These are phyloP conservation scores for Termitomyces sp. DNA, from an alignment of 768 basidiomycete genomes.

Conservation along the genomic window DNA sequence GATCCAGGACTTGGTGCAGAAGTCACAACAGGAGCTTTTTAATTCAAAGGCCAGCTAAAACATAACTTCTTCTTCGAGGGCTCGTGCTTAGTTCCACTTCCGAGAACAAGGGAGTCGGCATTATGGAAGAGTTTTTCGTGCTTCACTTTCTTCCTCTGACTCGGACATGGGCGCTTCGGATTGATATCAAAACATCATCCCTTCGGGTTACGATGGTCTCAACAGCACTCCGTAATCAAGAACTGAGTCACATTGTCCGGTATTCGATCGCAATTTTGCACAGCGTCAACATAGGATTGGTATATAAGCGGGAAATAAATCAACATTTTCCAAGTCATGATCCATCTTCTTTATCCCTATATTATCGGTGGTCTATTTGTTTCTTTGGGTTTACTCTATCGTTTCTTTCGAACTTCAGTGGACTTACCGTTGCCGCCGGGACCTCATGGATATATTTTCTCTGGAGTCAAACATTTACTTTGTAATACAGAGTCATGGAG, in stretches of 20 bases:
- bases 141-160: not conserved
- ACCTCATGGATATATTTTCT: slow-evolving; percentile 18
- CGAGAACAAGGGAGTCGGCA: slow-evolving; percentile 1
- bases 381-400: not conserved
- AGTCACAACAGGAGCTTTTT: not conserved
- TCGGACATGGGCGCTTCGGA: not conserved
- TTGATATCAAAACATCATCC: not conserved
- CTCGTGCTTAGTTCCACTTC: not conserved
- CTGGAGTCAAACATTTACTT: slow-evolving; percentile 20
- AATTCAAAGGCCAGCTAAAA: not conserved
- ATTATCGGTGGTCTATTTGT: slow-evolving; percentile 3
- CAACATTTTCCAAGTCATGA: not conserved
- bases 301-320: not conserved
- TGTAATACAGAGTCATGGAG: slow-evolving; percentile 23
- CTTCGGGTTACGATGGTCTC: not conserved
- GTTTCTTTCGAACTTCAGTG: not conserved
- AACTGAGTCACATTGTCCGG: slow-evolving; percentile 2
- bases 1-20: not conserved
- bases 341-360: slow-evolving; percentile 5
- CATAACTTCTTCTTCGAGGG: not conserved
- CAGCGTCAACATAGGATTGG: not conserved
- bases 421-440: slow-evolving; percentile 23
- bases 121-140: not conserved
- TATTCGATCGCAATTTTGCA: not conserved
- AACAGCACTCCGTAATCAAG: not conserved